These are phyloP conservation scores for Sungouiella thailandica DNA, from an alignment of 805 yeast species.

Conservation along the genomic window DNA sequence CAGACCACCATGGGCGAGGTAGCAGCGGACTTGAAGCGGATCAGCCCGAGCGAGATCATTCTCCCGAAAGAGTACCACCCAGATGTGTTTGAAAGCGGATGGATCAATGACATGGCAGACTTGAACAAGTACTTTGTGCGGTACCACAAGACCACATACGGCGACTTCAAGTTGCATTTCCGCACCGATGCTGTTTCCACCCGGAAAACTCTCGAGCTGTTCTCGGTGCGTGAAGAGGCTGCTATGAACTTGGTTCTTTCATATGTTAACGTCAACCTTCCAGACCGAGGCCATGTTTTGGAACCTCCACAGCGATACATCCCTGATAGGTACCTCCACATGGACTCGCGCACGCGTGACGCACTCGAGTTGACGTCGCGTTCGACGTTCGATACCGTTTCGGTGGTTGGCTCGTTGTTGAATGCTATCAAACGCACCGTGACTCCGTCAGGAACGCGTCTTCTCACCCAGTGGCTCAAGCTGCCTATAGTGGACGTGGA, in stretches of 20 bases:
- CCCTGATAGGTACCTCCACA: constrained; percentile 55
- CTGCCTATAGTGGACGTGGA: constrained; percentile 64
- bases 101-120: constrained; percentile 57
- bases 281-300: constrained; percentile 57
- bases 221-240: constrained; percentile 50
- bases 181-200: constrained; percentile 30
- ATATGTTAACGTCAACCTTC: constrained; percentile 71
- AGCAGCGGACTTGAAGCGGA: constrained; percentile 67
- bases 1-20: constrained; percentile 55
- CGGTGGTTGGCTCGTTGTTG: constrained; percentile 64
- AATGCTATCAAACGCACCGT: constrained; percentile 68
- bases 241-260: constrained; percentile 53
- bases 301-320: constrained; percentile 61
- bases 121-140: constrained; percentile 58
- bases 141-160: constrained; percentile 35
- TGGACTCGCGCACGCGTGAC: constrained; percentile 74
- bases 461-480: constrained; percentile 76
- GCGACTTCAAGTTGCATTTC: constrained; percentile 29
- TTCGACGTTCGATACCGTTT: constrained; percentile 38
- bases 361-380: constrained; percentile 71
- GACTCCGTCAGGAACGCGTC: constrained; percentile 76
- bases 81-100: constrained; percentile 38
- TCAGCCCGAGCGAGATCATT: constrained; percentile 77
- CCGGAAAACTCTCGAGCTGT: constrained; percentile 28
- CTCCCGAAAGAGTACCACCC: constrained; percentile 44